Conservation (phyloP, 305 asterid genomes). For the Solanum hybrid region DNA sequence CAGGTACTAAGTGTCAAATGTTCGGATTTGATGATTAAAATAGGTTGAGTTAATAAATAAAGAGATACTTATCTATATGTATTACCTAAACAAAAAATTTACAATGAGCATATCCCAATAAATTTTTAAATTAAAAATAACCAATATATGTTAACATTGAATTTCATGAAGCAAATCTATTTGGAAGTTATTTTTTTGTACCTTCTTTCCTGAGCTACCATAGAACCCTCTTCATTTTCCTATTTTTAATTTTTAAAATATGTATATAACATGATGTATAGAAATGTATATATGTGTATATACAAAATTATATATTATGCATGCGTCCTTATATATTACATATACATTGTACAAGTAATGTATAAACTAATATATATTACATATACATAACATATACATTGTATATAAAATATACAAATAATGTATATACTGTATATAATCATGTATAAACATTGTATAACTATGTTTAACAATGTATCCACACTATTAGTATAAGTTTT, state of each 20-base stretch:
- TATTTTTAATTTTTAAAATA: background rate
- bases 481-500: slow-evolving; percentile 34
- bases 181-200: background rate
- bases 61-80: background rate
- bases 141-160: background rate
- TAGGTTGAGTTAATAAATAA: background rate
- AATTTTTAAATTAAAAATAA: background rate
- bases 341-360: background rate
- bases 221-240: background rate
- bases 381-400: background rate
- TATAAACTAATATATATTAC: background rate
- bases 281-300: background rate
- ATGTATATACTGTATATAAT: background rate
- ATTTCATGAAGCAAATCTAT: background rate
- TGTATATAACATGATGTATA: background rate
- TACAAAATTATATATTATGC: background rate
- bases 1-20: background rate
- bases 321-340: background rate
- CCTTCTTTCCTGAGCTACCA: background rate
- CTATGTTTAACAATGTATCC: background rate
- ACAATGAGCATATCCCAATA: background rate
- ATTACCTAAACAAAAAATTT: background rate
- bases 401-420: background rate
- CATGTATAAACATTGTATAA: background rate
- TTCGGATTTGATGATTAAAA: background rate